Evolutionary conservation across 257 asterid species (phyloP).

Genomic region (Nicotiana obtusifolia): DNA sequence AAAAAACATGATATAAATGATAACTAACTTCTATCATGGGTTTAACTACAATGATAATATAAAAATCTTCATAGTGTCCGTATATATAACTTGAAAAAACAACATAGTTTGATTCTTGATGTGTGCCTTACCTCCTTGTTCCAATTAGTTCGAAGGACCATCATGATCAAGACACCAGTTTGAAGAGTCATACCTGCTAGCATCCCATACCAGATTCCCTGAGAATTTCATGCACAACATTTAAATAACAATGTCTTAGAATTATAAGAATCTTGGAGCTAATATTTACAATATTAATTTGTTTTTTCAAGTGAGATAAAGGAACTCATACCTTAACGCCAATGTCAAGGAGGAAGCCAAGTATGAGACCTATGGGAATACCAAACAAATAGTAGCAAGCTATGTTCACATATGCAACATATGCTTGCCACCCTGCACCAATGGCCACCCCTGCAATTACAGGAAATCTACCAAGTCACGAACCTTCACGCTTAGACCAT

Average conservation of each 20-base stretch:
- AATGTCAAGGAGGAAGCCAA: constrained; percentile 35
- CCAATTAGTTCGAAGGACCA: constrained; percentile 36
- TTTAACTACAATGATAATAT: too few relatives aligned
- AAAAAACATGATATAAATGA: too few relatives aligned
- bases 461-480: too few relatives aligned
- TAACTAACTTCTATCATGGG: too few relatives aligned
- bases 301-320: neutral
- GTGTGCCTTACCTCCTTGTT: constrained; percentile 28
- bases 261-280: neutral
- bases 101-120: neutral
- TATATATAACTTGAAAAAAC: neutral
- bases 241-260: neutral
- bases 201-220: constrained; percentile 60
- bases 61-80: too few relatives aligned
- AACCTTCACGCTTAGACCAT: neutral
- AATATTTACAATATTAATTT: too few relatives aligned
- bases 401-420: constrained; percentile 34
- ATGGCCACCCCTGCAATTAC: constrained; percentile 37
- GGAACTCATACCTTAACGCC: constrained; percentile 27
- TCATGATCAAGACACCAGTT: constrained; percentile 26
- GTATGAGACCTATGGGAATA: constrained; percentile 31
- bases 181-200: constrained; percentile 33
- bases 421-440: constrained; percentile 62
- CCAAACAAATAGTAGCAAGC: constrained; percentile 41
- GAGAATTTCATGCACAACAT: neutral